Evolutionary conservation across 495 filamentous ascomycete species (phyloP).

Genomic region (Xylaria grammica): DNA sequence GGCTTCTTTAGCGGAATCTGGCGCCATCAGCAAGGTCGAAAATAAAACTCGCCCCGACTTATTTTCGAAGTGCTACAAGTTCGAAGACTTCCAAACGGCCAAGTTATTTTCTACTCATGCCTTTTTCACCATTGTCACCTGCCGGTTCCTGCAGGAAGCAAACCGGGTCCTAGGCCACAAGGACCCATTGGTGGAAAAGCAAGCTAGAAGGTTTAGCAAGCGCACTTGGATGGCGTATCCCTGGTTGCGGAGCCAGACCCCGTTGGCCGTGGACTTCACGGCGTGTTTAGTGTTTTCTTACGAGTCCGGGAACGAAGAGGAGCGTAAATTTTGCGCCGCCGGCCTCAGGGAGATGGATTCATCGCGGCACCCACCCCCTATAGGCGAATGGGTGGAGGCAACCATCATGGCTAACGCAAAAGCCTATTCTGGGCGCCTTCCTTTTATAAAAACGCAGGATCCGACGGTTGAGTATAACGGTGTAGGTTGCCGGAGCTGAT

Average conservation of each 20-base stretch:
- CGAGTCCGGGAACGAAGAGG: conserved; percentile 34
- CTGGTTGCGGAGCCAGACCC: conserved; percentile 32
- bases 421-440: conserved; percentile 34
- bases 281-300: conserved; percentile 35
- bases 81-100: conserved; percentile 32
- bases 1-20: conserved; percentile 20
- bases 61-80: conserved; percentile 34
- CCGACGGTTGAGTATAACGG: conserved; percentile 32
- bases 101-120: conserved; percentile 36
- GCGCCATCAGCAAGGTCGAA: conserved; percentile 29
- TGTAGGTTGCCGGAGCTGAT: conserved; percentile 36
- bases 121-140: conserved; percentile 30
- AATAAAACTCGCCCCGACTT: conserved; percentile 25
- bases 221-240: conserved; percentile 35
- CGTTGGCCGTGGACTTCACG: conserved; percentile 36
- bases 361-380: conserved; percentile 34
- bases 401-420: conserved; percentile 40
- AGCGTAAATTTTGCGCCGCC: conserved; percentile 32
- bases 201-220: conserved; percentile 30
- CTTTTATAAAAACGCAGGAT: conserved; percentile 35
- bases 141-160: conserved; percentile 32
- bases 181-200: conserved; percentile 25
- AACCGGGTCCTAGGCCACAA: conserved; percentile 23
- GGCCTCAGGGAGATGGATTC: conserved; percentile 35
- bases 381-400: conserved; percentile 34